Evolutionary conservation across 352 stramenopile species (phyloP), one percentile per base, ranked within the genome.

Genomic region (Blastocystis sp.): DNA sequence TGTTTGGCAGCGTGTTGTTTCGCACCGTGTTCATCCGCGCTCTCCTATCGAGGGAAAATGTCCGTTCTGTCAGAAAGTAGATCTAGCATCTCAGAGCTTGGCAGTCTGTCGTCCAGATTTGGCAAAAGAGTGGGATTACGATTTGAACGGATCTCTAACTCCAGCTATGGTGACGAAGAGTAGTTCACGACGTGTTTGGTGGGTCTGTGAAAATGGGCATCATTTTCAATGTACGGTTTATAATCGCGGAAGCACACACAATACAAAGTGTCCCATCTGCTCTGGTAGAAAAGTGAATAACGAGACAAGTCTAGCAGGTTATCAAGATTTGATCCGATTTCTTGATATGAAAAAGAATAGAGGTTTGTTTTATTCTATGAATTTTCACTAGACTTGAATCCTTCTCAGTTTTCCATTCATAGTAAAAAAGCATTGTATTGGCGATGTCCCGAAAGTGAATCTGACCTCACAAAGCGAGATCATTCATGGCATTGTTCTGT

Each of bases 191-290:
- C 59, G 39, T 37, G 73, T 85, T 8, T 85, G 73, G 73, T 85
- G 73, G 73, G 43, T 66, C 2, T 85, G 73, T 41, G 43, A 56
- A 11, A 66, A 55, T 20, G 73, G 73, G 26, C 73, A 85, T 85
- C 73, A 85, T 66, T 85, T 69, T 34, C 73, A 85, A n/a, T 68
- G 73, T 43, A 65, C 73, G 6, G 73, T 85, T 5, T 85, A 85
- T 43, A 85, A 85, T 47, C 73, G 73, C 4, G 73, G 73, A 47
- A 85, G 73, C 8, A 85, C 73, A 24, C 73, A 85, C 8, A 85
- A 85, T 30, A 85, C 73, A 30, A 45, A 45, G 0, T 85, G 73
- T 53, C 73, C 73, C 0, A 85, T 85, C 39, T 85, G 73, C 47
- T 66, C n/a, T 26, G 50, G 73, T 16, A 34, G 54, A 39, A 7